Evolutionary conservation across 2,329 filamentous ascomycete species (phyloP), one percentile per base, ranked within the genome.

Genomic region (Xylariales sp.): DNA sequence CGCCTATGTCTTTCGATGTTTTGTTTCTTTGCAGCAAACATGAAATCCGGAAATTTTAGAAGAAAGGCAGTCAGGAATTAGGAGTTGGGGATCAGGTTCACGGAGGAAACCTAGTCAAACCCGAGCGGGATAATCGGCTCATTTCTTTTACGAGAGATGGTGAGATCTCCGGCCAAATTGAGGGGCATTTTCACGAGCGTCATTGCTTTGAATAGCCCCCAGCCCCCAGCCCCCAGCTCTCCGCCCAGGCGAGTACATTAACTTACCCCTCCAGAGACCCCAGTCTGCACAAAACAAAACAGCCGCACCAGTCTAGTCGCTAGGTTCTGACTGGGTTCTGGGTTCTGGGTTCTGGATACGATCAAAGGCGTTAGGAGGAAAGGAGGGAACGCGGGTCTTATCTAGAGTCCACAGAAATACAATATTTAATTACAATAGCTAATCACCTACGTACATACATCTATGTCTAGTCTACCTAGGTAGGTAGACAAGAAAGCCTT

Each of bases 101-200:
- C 23, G 36, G 36, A 41, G 45, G 28, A 36, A 60, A 14, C 34
- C 3, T 28, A 41, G 10, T 30, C n/a, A 53, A 34, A 12, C 12
- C 32, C 34, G 30, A n/a, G 30, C 4, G 36, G 36, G 34, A 41
- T 7, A 41, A 12, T 46, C 45, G 39, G 50, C 23, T 57, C 36
- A 63, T 46, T 52, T 46, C 49, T 23, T 64, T 56, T 23, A 23
- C 23, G 60, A 50, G 50, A 64, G 60, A 32, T 56, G 60, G 28
- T 56, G 56, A 49, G 36, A 49, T 23, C 34, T 28, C 53, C 30
- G 48, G 65, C 52, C 56, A 62, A 68, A 68, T 68, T 64, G 68
- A 68, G 68, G 68, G 68, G 65, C 65, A 60, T 49, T 63, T 62
- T 32, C 23, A 53, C 64, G 18, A n/a, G 64, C 48, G 61, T 65